phyloP scores from a whole-genome alignment of 805 yeast species.

The Sugiyamaella valdiviana region DNA sequence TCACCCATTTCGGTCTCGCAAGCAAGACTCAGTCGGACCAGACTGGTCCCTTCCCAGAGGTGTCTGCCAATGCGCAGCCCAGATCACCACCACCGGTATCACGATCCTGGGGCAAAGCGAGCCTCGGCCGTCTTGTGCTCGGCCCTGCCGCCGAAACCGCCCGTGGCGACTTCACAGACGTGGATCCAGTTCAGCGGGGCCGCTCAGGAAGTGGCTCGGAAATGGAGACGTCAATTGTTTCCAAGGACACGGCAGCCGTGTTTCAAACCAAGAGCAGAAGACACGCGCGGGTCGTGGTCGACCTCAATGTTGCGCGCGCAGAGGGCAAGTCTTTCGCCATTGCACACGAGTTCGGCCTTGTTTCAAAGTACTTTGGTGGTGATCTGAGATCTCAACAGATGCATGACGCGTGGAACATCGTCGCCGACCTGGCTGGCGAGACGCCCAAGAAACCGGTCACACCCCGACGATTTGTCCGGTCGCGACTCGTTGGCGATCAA shows the following conservation, averaged over 20 bases:
- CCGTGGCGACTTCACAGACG: constrained; percentile 27
- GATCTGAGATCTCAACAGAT: constrained; percentile 66
- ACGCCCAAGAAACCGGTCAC: constrained; percentile 8
- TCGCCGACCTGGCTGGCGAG: constrained; percentile 41
- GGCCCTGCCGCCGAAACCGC: constrained; percentile 25
- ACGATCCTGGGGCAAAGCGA: constrained; percentile 30
- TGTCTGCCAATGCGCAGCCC: not conserved
- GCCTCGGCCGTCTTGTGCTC: constrained; percentile 32
- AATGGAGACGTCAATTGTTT: constrained; percentile 2
- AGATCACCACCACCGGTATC: not conserved
- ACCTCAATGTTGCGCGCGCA: constrained; percentile 65
- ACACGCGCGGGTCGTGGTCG: constrained; percentile 65
- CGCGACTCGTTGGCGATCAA: constrained; percentile 25
- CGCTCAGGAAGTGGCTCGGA: not conserved
- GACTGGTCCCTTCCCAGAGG: not conserved
- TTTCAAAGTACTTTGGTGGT: constrained; percentile 42
- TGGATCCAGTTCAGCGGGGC: constrained; percentile 17
- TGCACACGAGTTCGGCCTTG: constrained; percentile 52
- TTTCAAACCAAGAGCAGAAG: constrained; percentile 32
- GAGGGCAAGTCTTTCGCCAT: constrained; percentile 48
- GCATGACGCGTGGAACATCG: constrained; percentile 65
- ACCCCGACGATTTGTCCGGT: constrained; percentile 33
- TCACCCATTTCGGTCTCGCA: constrained; percentile 61
- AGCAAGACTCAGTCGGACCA: constrained; percentile 2
- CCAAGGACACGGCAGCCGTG: constrained; percentile 2